These are phyloP conservation scores for Rhodocollybia butyracea DNA, from an alignment of 768 basidiomycete genomes.

Conservation along the genomic window DNA sequence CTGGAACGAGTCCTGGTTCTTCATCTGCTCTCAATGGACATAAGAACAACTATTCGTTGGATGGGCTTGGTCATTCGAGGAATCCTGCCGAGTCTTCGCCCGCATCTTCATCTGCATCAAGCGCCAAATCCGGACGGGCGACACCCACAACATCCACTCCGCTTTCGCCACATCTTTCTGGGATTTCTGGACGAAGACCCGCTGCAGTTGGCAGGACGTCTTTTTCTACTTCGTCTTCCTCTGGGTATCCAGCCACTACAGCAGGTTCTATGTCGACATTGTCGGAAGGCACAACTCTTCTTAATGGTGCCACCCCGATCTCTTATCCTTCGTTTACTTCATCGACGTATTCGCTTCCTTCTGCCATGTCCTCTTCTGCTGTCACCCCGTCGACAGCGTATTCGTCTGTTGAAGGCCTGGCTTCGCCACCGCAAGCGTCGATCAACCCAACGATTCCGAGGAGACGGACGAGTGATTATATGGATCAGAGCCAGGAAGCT, in stretches of 20 bases:
- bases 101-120: not conserved
- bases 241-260: not conserved
- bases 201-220: not conserved
- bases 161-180: not conserved
- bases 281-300: not conserved
- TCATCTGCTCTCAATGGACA: constrained; percentile 9
- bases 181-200: not conserved
- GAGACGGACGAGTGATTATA: constrained; percentile 67
- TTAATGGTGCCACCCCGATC: constrained; percentile 7
- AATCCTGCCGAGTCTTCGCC: constrained; percentile 37
- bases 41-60: constrained; percentile 30
- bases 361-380: not conserved
- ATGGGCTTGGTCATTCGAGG: constrained; percentile 25
- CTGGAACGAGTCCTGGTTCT: constrained; percentile 11
- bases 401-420: constrained; percentile 34
- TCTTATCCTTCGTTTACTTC: constrained; percentile 9
- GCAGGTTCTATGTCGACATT: not conserved
- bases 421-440: constrained; percentile 82
- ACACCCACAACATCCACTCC: not conserved
- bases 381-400: constrained; percentile 25
- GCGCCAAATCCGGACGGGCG: not conserved
- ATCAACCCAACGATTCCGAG: constrained; percentile 76
- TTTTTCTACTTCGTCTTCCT: not conserved
- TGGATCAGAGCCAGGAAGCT: constrained; percentile 74
- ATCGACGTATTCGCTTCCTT: not conserved